Base-by-base conservation (phyloP, 768 basidiomycete genomes). In the Suillus clintonianus region DNA sequence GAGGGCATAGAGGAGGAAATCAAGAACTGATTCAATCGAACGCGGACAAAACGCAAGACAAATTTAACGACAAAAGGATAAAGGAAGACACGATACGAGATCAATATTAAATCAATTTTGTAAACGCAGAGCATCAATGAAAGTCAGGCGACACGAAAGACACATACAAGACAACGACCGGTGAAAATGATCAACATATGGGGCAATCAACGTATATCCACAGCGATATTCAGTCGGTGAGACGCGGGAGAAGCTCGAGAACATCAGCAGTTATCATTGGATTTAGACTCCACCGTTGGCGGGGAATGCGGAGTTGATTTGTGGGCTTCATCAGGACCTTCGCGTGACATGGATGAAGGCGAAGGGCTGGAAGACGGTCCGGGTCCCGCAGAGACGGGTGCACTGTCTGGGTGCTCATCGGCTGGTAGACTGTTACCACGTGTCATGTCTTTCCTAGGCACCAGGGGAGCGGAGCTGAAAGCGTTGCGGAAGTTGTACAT, bases 401-500 rank as follows among this genome's bases (percentile, higher is more conserved):
- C 24, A 17, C 56, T 57, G 17, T 57, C 56, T 13, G 41, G 56
- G 8, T 39, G 37, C 13, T 57, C 56, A 11, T 57, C 56, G 22
- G 56, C 39, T 30, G 56, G 56, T 19, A 30, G 17, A 41, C 56
- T 57, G 56, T 41, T 57, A 19, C 56, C 39, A 39, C 56, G 56
- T 30, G 37, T 10, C 10, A 57, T 30, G 11, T 57, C 56, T 30
- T 57, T 57, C 39, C 56, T 57, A 19, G 37, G 56, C 22, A 27
- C 56, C 17, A 57, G 11, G 17, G 56, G 56, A 30, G 56, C 56
- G 6, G 56, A 57, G 17, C 56, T 57, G 39, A 57, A 57, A 41
- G 39, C 56, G 17, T 57, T 24, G 24, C 56, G 56, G 67, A 76
- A 77, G 70, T 73, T 74, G 47, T 72, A 76, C 65, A 77, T 39